Evolutionary conservation across 208 protist genomes (phyloP), one percentile per base, ranked within the genome.

Genomic region (Herpetomonas samuelpessoai): DNA sequence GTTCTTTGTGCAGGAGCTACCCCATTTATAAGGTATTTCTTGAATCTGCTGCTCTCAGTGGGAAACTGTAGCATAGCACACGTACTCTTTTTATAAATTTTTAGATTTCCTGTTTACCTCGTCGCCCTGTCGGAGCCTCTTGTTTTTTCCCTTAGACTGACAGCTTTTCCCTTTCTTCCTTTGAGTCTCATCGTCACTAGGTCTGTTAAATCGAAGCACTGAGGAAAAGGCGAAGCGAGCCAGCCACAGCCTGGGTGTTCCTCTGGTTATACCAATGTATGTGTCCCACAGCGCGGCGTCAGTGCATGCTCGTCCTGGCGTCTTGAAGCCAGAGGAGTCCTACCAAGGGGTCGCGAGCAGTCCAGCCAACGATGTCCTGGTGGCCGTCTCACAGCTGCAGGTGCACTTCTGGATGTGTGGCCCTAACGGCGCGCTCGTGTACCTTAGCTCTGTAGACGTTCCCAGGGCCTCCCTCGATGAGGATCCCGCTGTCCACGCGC

Each of bases 321-420:
- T 10, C 1, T 18, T 62, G 39, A 10, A 48, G 9, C 35, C 35
- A 18, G 14, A 41, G 6, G 35, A 41, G 35, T 41, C 35, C 35
- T 41, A 6, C 50, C 50, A 38, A 25, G 16, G 12, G 16, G 9
- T 54, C 56, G 19, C 28, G 30, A 45, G 57, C 28, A 51, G 46
- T 51, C 46, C 46, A n/a, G 6, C 46, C 24, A 67, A 76, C 29
- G 69, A 71, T 18, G 70, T 81, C 21, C 31, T 85, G 10, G 79
- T 64, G 16, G 62, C 77, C n/a, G 65, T 88, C 19, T 86, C 80
- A 7, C 66, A 83, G 45, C 46, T 70, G 35, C 76, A 77, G 54
- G 50, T 90, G 26, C 74, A 91, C 25, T 78, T 93, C 47, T 93
- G 74, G 71, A 74, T 67, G 19, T 68, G 53, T 10, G 53, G 57